These are phyloP conservation scores for Viola odorata DNA, from an alignment of 345 rosid genomes.

Conservation along the genomic window DNA sequence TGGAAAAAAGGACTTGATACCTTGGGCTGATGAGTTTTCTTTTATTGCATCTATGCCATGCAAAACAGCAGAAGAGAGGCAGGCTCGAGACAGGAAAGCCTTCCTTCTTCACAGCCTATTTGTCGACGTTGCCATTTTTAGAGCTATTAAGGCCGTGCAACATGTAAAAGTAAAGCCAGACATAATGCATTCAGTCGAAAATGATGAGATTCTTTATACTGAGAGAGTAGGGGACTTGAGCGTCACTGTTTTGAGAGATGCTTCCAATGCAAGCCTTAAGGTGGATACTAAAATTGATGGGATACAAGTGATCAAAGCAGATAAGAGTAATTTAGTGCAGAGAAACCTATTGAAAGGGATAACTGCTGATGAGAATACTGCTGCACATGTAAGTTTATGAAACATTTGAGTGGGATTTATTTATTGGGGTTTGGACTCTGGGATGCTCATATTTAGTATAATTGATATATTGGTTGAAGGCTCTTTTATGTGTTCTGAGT, in stretches of 20 bases:
- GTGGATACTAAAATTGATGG: conserved; percentile 93
- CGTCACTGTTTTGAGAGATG: conserved; percentile 54
- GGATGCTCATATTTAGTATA: neutral
- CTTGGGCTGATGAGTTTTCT: conserved; percentile 50
- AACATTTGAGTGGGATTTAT: neutral
- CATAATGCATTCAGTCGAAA: conserved; percentile 18
- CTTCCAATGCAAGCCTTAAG: conserved; percentile 69
- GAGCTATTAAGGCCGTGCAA: conserved; percentile 73
- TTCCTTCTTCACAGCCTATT: conserved; percentile 95
- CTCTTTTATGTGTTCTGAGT: conserved; percentile 20
- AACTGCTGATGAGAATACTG: conserved; percentile 94
- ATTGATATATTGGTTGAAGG: conserved; percentile 9
- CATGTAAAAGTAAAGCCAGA: conserved; percentile 44
- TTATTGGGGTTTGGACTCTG: too few species aligned
- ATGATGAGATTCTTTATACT: conserved; percentile 32
- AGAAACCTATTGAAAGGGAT: conserved; percentile 93
- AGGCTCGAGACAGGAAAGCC: conserved; percentile 86
- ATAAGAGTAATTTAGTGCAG: conserved; percentile 51
- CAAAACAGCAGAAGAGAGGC: conserved; percentile 87
- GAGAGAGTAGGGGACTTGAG: conserved; percentile 75
- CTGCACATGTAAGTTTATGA: conserved; percentile 71
- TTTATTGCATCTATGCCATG: conserved; percentile 85
- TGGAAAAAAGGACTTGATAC: neutral
- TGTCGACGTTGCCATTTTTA: conserved; percentile 76
- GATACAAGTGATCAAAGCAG: conserved; percentile 55